Conservation (phyloP, 108 stramenopile species). For the Stephanodiscus minutulus region DNA sequence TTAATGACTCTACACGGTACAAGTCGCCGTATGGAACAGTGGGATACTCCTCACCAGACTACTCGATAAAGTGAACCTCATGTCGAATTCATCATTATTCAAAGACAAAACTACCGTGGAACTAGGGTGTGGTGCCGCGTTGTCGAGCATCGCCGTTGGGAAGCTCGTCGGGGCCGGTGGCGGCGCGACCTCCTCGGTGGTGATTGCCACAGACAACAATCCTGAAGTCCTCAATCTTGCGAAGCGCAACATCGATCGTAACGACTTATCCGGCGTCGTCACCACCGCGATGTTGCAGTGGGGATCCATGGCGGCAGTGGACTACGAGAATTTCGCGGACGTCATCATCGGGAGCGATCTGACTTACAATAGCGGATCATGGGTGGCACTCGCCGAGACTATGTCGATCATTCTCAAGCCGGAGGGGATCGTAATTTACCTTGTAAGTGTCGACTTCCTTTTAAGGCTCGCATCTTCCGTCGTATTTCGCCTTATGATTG, state of each 20-base stretch:
- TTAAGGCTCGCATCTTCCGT: not conserved
- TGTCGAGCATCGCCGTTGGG: constrained; percentile 54
- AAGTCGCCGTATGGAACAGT: constrained; percentile 75
- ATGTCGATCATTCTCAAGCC: constrained; percentile 57
- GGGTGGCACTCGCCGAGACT: constrained; percentile 67
- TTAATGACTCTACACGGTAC: constrained; percentile 34
- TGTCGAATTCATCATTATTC: constrained; percentile 20
- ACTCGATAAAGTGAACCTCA: constrained; percentile 30
- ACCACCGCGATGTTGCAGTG: constrained; percentile 49
- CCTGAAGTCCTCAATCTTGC: constrained; percentile 55
- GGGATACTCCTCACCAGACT: constrained; percentile 67
- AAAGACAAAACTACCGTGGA: constrained; percentile 50
- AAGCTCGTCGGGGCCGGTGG: constrained; percentile 15
- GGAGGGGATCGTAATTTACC: constrained; percentile 54
- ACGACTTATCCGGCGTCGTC: constrained; percentile 27
- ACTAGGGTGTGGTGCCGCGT: constrained; percentile 61
- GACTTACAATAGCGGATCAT: constrained; percentile 70
- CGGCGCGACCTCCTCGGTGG: constrained; percentile 35
- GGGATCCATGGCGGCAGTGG: constrained; percentile 61
- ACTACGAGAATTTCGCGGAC: constrained; percentile 53
- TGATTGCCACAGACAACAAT: constrained; percentile 69
- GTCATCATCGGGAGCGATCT: constrained; percentile 68
- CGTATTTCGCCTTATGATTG: not conserved
- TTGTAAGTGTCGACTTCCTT: constrained; percentile 15
- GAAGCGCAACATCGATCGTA: constrained; percentile 49